Evolutionary conservation across 805 yeast genomes (phyloP).

Genomic region (Tetrapisispora arboricola): DNA sequence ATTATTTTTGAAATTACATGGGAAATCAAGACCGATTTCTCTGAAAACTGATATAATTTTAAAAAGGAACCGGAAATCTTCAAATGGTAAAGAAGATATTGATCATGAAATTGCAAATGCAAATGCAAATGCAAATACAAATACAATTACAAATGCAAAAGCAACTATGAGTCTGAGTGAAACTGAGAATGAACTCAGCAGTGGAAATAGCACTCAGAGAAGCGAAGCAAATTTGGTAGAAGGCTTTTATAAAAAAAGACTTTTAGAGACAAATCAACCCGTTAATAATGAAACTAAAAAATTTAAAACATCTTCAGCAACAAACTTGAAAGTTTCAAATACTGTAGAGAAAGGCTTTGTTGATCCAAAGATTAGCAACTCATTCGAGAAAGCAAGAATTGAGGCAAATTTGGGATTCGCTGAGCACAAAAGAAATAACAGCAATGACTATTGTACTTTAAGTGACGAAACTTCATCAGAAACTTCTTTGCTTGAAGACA

Average conservation of each 20-base stretch:
- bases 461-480: neutral
- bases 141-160: no score
- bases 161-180: no score
- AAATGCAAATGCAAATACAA: neutral
- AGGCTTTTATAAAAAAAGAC: no score
- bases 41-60: constrained; percentile 88
- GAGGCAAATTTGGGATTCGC: no score
- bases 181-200: no score
- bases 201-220: no score
- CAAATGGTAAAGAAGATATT: constrained; percentile 1
- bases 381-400: no score
- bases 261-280: no score
- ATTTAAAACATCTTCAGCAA: neutral
- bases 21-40: constrained; percentile 84
- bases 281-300: neutral
- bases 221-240: no score
- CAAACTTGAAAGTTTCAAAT: no score
- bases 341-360: no score
- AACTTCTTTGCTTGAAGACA: neutral
- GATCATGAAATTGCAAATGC: neutral
- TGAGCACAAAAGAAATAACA: neutral
- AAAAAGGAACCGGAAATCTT: constrained; percentile 69
- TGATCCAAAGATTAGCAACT: no score
- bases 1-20: constrained; percentile 76
- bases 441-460: neutral